phyloP scores from a whole-genome alignment of 2,329 filamentous ascomycete species.

The Fusarium chlamydosporum region DNA sequence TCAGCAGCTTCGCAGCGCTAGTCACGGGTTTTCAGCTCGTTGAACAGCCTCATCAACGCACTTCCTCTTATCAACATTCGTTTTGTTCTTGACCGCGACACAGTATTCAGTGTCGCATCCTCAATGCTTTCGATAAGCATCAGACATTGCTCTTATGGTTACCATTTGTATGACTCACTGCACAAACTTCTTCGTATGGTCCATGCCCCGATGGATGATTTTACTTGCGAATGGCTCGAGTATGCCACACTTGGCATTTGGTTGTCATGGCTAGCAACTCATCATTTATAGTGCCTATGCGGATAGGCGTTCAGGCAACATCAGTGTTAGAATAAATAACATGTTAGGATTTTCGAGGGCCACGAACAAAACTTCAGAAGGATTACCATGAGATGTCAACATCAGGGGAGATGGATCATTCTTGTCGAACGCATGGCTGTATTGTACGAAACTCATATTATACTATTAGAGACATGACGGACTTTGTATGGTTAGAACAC shows the following conservation, averaged over 20 bases:
- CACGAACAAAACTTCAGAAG: conserved; percentile 34
- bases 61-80: conserved; percentile 7
- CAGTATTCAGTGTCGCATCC: conserved; percentile 13
- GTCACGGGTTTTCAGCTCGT: conserved; percentile 33
- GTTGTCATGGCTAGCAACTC: conserved; percentile 9
- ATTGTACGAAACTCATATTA: conserved; percentile 31
- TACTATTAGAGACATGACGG: conserved; percentile 36
- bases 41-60: conserved; percentile 27
- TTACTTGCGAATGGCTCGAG: conserved; percentile 8
- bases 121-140: conserved; percentile 47
- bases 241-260: conserved; percentile 19
- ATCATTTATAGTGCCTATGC: conserved; percentile 27
- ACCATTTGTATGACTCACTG: conserved; percentile 50
- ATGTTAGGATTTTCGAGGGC: conserved; percentile 49
- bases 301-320: conserved; percentile 22
- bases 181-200: conserved; percentile 31
- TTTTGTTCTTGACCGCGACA: conserved; percentile 15
- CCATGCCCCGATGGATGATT: conserved; percentile 17
- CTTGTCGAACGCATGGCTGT: conserved; percentile 14
- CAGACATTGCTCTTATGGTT: conserved; percentile 54
- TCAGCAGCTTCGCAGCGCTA: conserved; percentile 32
- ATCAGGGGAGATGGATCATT: conserved; percentile 31
- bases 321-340: conserved; percentile 45
- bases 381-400: conserved; percentile 18
- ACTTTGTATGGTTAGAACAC: conserved; percentile 37